These are phyloP conservation scores for Angomonas ambiguus DNA, from an alignment of 208 protist genomes.

Conservation along the genomic window DNA sequence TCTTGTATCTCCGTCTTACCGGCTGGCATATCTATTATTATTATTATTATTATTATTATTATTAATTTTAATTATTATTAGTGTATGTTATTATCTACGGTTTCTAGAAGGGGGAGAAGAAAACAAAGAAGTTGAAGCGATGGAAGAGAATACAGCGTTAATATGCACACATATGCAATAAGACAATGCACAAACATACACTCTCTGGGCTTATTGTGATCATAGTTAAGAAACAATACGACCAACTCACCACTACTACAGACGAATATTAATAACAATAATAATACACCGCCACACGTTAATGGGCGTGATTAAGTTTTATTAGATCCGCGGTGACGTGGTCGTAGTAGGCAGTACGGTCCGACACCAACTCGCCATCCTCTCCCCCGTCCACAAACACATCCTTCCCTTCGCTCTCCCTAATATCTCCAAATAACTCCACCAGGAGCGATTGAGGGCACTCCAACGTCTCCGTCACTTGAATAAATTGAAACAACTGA, in stretches of 20 bases:
- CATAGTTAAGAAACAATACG: too few species aligned
- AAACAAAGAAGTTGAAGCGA: background rate
- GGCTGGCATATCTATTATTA: background rate
- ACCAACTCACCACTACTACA: too few species aligned
- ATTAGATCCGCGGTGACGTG: conserved; percentile 80
- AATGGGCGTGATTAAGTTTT: conserved; percentile 35
- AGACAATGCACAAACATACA: too few species aligned
- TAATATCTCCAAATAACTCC: conserved; percentile 24
- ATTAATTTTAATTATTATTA: background rate
- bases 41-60: background rate
- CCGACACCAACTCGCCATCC: conserved; percentile 33
- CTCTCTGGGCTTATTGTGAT: too few species aligned
- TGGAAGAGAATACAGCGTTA: too few species aligned
- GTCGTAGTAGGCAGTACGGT: conserved; percentile 68
- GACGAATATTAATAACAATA: conserved; percentile 3
- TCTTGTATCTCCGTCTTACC: conserved; percentile 37
- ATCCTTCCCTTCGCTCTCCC: conserved; percentile 22
- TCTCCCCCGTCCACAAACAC: conserved; percentile 58
- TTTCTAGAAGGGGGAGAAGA: background rate
- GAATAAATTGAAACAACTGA: conserved; percentile 51
- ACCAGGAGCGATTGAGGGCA: conserved; percentile 47
- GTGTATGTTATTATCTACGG: background rate
- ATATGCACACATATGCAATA: too few species aligned
- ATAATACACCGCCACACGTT: background rate
- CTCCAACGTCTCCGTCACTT: conserved; percentile 69